Percentiles rank a stretch among this genome's conserved stretches.
Evolutionary conservation across 2,329 filamentous ascomycete genomes (phyloP).

Genomic region (Corniculantispora saksenae): DNA sequence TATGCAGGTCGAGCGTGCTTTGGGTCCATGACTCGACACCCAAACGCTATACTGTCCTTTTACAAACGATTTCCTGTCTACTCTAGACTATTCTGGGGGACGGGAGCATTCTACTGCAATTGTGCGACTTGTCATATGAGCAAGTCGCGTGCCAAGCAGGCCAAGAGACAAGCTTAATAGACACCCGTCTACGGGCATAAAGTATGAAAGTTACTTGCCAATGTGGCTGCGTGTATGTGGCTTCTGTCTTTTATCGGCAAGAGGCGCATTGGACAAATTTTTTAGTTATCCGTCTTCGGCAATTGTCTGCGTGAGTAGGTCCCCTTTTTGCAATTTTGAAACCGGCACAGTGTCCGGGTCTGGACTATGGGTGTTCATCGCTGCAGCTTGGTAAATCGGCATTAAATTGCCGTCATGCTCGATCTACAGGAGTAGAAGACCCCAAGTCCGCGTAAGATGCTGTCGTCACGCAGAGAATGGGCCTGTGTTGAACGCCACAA

Average conservation of each 20-base stretch:
- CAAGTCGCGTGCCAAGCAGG: conserved; percentile 11
- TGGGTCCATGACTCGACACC: background rate
- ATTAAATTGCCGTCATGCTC: conserved; percentile 5
- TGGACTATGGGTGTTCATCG: background rate
- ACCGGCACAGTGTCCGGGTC: background rate
- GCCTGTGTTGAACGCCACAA: conserved; percentile 7
- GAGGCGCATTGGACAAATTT: background rate
- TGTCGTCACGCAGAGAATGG: conserved; percentile 13
- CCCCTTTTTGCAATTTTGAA: background rate
- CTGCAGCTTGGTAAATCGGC: background rate
- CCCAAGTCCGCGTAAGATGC: conserved; percentile 10
- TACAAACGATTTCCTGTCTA: background rate
- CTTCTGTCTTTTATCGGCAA: too few relatives aligned
- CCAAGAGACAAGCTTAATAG: background rate
- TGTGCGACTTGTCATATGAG: background rate
- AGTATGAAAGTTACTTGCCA: conserved; percentile 2
- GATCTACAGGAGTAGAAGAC: background rate
- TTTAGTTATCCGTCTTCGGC: background rate
- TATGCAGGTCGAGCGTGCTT: too few relatives aligned
- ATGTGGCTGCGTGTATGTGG: background rate
- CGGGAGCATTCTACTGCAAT: background rate
- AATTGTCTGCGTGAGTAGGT: background rate
- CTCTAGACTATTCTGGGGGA: background rate
- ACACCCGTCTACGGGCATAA: background rate
- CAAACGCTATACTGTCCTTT: too few relatives aligned